A percentile compares a stretch with the other conserved stretches of the same genome.
These are phyloP conservation scores for Didymosphaeria variabile DNA, from an alignment of 2,329 filamentous ascomycete species.

Conservation along the genomic window DNA sequence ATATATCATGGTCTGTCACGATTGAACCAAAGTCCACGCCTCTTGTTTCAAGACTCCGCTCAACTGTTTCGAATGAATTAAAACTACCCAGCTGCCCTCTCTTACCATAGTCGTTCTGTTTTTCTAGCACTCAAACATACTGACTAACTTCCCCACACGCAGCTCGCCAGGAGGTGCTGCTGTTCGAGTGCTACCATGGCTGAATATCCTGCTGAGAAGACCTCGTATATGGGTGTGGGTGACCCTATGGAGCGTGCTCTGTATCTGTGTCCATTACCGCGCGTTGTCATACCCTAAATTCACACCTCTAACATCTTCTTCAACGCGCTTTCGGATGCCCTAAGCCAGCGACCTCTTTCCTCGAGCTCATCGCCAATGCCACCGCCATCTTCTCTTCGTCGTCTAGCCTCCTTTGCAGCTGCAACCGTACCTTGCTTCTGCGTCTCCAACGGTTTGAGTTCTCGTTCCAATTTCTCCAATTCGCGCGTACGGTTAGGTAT, in stretches of 20 bases:
- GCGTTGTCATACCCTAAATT: constrained; percentile 1
- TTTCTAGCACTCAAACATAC: background rate
- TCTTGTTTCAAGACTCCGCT: background rate
- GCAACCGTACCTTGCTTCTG: constrained; percentile 71
- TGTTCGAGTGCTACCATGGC: background rate
- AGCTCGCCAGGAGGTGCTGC: background rate
- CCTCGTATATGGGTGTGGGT: background rate
- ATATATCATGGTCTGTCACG: constrained; percentile 52
- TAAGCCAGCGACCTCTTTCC: constrained; percentile 78
- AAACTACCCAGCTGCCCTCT: background rate
- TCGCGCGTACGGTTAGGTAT: constrained; percentile 73
- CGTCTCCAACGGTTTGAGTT: constrained; percentile 73
- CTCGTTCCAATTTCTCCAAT: constrained; percentile 71
- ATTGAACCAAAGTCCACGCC: constrained; percentile 36
- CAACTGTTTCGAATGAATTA: constrained; percentile 2
- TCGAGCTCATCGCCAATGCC: constrained; percentile 78
- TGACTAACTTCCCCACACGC: background rate
- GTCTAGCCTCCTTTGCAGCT: constrained; percentile 75
- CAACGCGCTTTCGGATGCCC: constrained; percentile 71
- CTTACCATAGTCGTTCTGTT: background rate
- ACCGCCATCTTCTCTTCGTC: constrained; percentile 70
- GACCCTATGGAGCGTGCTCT: background rate
- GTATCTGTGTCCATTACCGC: background rate
- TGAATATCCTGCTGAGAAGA: background rate
- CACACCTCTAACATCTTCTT: constrained; percentile 69